These are phyloP conservation scores for Wickerhamiella azyma DNA, from an alignment of 805 yeast species.

Conservation along the genomic window DNA sequence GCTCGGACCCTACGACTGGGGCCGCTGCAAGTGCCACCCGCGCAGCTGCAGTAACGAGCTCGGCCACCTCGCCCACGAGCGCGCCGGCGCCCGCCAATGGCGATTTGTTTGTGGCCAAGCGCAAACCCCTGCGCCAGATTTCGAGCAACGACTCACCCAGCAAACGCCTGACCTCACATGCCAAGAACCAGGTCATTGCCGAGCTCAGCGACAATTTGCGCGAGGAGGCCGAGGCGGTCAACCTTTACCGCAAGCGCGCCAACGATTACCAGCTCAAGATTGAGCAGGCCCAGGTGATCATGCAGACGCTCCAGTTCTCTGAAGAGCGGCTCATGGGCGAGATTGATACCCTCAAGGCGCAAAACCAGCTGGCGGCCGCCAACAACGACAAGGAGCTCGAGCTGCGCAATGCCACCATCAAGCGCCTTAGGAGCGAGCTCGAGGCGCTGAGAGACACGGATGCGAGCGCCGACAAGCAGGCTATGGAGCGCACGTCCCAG, in stretches of 20 bases:
- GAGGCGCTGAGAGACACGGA: not conserved
- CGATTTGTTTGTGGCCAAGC: not conserved
- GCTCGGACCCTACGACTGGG: not conserved
- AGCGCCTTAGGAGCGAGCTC: constrained; percentile 6
- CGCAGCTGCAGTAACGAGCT: too few relatives aligned
- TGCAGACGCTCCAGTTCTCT: constrained; percentile 46
- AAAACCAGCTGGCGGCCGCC: constrained; percentile 7
- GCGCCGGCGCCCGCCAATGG: not conserved
- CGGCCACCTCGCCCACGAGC: too few relatives aligned
- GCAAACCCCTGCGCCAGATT: constrained; percentile 1
- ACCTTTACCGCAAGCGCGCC: constrained; percentile 54
- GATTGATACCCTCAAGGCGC: constrained; percentile 8
- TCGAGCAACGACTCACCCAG: constrained; percentile 9
- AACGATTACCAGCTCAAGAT: constrained; percentile 60
- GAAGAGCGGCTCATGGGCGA: constrained; percentile 44
- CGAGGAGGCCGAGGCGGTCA: constrained; percentile 39
- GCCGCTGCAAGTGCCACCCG: too few relatives aligned
- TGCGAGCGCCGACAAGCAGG: not conserved
- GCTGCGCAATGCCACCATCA: constrained; percentile 6
- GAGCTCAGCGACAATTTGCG: constrained; percentile 46
- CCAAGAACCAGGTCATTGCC: constrained; percentile 7
- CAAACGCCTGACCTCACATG: not conserved
- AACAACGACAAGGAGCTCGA: constrained; percentile 6
- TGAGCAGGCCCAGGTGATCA: constrained; percentile 66
- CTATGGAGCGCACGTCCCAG: constrained; percentile 35